Conservation (phyloP, 768 basidiomycete species). For the Lactarius quietus region DNA sequence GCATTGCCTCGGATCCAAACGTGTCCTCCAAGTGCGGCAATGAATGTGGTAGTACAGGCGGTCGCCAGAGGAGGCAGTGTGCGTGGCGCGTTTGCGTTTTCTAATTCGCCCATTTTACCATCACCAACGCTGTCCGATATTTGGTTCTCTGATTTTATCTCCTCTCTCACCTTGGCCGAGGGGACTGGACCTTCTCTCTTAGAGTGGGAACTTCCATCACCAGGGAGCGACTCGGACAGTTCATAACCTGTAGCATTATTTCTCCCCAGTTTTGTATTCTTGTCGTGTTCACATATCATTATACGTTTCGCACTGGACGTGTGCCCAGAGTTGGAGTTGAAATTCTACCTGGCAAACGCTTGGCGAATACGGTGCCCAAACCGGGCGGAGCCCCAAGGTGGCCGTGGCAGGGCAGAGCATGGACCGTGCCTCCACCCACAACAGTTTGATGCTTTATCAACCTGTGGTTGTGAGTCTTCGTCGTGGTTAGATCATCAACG, state of each 20-base stretch:
- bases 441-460: not conserved
- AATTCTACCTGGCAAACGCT: too few species aligned
- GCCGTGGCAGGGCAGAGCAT: not conserved
- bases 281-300: conserved; percentile 22
- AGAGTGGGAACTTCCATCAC: conserved; percentile 22
- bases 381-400: not conserved
- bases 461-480: not conserved
- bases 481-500: not conserved
- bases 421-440: not conserved
- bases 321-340: not conserved
- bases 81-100: not conserved
- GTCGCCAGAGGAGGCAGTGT: not conserved
- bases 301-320: not conserved
- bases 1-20: conserved; percentile 11
- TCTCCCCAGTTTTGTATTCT: not conserved
- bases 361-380: not conserved
- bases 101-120: conserved; percentile 14
- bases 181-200: conserved; percentile 10
- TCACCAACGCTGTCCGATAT: conserved; percentile 24
- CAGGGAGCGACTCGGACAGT: conserved; percentile 14
- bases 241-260: conserved; percentile 6
- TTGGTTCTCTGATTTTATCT: conserved; percentile 17
- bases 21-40: not conserved
- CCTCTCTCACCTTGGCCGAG: conserved; percentile 11
- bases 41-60: not conserved